Percentiles rank a stretch among this genome's conserved stretches.
phyloP scores from a whole-genome alignment of 305 asterid species.

The Rubia peregrina region DNA sequence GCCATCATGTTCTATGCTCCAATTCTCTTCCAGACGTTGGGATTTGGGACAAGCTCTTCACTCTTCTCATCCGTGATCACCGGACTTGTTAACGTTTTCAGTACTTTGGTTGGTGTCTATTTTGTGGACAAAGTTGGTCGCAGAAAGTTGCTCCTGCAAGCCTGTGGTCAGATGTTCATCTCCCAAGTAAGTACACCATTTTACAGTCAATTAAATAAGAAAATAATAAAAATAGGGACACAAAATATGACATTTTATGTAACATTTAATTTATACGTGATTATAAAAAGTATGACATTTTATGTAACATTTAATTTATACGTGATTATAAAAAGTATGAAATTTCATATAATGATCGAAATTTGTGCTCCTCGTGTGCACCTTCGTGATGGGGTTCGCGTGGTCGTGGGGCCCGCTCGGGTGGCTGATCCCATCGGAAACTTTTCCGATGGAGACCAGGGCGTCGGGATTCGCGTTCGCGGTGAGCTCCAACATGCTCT shows the following conservation, averaged over 20 bases:
- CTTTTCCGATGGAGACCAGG: slow-evolving; percentile 38
- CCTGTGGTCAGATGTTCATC: slow-evolving; percentile 33
- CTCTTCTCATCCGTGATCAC: slow-evolving; percentile 32
- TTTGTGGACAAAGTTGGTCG: slow-evolving; percentile 31
- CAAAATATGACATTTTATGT: too few species aligned
- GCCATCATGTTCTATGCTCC: slow-evolving; percentile 50
- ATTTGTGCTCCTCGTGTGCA: slow-evolving; percentile 35
- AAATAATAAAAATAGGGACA: too few species aligned
- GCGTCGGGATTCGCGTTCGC: slow-evolving; percentile 53
- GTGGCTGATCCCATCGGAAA: slow-evolving; percentile 41
- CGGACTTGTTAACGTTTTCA: slow-evolving; percentile 27
- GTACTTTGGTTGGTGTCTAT: slow-evolving; percentile 27
- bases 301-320: too few species aligned
- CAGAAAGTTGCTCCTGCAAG: slow-evolving; percentile 31
- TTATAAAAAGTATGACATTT: too few species aligned
- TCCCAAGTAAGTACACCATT: slow-evolving; percentile 22
- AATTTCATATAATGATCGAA: not conserved
- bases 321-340: too few species aligned
- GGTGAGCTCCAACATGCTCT: slow-evolving; percentile 68
- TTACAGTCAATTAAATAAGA: too few species aligned
- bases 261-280: too few species aligned
- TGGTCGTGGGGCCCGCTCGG: slow-evolving; percentile 51
- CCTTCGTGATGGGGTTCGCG: slow-evolving; percentile 36
- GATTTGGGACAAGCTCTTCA: slow-evolving; percentile 27
- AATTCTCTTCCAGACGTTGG: slow-evolving; percentile 33